Evolutionary conservation across 176 grass and related monocot species (phyloP).

Genomic region (Hyparrhenia diplandra): DNA sequence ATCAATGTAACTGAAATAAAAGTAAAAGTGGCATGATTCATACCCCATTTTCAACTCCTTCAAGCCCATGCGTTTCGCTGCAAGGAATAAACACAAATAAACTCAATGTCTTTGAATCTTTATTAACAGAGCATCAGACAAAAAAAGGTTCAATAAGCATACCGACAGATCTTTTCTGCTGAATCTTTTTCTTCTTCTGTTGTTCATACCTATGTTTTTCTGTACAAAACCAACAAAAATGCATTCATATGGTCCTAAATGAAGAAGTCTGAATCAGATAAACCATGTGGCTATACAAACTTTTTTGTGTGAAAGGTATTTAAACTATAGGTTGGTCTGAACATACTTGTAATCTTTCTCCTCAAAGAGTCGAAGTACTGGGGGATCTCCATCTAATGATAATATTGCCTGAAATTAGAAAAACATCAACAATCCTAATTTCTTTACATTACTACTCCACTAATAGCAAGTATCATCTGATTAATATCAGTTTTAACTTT

Average conservation of each 20-base stretch:
- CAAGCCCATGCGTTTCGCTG: conserved; percentile 66
- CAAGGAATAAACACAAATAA: conserved; percentile 23
- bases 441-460: no score
- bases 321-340: neutral
- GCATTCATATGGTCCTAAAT: conserved; percentile 13
- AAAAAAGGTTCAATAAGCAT: conserved; percentile 8
- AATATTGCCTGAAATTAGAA: conserved; percentile 79
- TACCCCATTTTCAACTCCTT: conserved; percentile 99
- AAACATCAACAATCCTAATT: conserved; percentile 19
- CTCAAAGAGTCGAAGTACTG: conserved; percentile 81
- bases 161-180: conserved; percentile 94
- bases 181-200: conserved; percentile 87
- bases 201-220: conserved; percentile 93
- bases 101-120: neutral
- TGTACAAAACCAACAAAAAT: conserved; percentile 39
- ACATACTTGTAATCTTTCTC: conserved; percentile 80
- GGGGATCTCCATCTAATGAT: conserved; percentile 76
- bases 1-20: neutral
- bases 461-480: neutral
- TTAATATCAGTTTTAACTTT: neutral
- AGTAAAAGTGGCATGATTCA: neutral
- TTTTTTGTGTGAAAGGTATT: neutral
- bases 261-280: conserved; percentile 5
- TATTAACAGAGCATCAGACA: neutral
- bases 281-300: neutral